Evolutionary conservation across 495 filamentous ascomycete species (phyloP), one percentile per base, ranked within the genome.

Genomic region (Lophium mytilinum): DNA sequence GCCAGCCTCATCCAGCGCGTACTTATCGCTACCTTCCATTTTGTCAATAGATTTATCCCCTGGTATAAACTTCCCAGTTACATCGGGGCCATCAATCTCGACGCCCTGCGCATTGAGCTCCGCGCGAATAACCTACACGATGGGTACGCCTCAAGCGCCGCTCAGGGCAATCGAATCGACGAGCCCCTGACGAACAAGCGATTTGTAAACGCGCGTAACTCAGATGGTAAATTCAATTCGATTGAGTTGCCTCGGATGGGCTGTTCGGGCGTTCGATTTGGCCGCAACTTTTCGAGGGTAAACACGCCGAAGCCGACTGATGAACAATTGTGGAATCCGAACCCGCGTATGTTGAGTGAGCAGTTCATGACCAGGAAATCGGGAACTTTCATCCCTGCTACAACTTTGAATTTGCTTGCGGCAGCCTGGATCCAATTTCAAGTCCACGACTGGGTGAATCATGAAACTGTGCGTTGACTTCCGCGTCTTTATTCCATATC

Each of bases 361-460:
- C 50, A 58, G 45, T 66, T 76, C 35, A 50, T 76, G 57, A 65
- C 60, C 1, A 55, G 73, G 9, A 64, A 68, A 5, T 30, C 24
- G 24, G 24, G 24, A 30, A 64, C 60, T 0, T 75, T 76, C 61
- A 70, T 69, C 12, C 74, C 73, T 0, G 74, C 74, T 14, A 74
- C 72, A 5, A 70, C 63, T 10, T 37, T 76, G 34, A 76, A 76
- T 60, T 39, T 76, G 46, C 62, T 76, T 12, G 74, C 74, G 1
- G 74, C 74, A 3, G 73, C 73, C 0, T 76, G 74, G 74, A 76
- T 76, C 33, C 74, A 76, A 58, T 76, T 76, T 54, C 73, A 76
- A 50, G 63, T 66, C 6, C 72, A 75, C 49, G 73, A 76, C 52
- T 75, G 73, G 73, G 65, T 70, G 30, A 56, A 60, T 30, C 71